These are phyloP conservation scores for Nowakowskiella sp. DNA, from an alignment of 192 early-diverging fungal genomes.

Conservation along the genomic window DNA sequence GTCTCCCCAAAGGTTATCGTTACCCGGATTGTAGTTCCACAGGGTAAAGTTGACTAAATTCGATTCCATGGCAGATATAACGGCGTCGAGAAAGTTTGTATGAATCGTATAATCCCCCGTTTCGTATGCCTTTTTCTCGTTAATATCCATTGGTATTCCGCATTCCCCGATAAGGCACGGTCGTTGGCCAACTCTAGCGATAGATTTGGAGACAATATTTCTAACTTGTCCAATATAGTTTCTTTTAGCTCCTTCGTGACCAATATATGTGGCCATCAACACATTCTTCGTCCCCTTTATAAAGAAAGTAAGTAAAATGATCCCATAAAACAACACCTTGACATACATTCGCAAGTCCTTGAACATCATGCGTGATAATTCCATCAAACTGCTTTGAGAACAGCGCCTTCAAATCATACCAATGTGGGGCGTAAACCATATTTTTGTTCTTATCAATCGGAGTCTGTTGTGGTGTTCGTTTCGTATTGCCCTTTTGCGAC, in stretches of 20 bases:
- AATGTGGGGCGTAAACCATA: conserved; percentile 74
- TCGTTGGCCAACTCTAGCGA: conserved; percentile 50
- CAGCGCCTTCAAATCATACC: conserved; percentile 76
- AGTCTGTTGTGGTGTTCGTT: conserved; percentile 30
- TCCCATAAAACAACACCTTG: neutral
- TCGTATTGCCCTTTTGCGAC: conserved; percentile 19
- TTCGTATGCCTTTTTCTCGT: conserved; percentile 59
- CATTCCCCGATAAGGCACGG: conserved; percentile 72
- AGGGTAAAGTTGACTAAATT: conserved; percentile 74
- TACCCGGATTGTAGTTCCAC: conserved; percentile 80
- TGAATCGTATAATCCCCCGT: conserved; percentile 67
- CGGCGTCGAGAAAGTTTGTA: conserved; percentile 67
- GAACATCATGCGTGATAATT: conserved; percentile 73
- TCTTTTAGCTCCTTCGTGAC: conserved; percentile 58
- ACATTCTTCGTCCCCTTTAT: conserved; percentile 63
- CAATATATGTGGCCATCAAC: conserved; percentile 69
- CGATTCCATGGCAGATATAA: conserved; percentile 62
- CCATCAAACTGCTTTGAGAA: conserved; percentile 62
- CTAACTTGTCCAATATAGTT: conserved; percentile 69
- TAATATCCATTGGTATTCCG: conserved; percentile 84
- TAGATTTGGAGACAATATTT: conserved; percentile 53
- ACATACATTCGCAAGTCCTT: conserved; percentile 56
- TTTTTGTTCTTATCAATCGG: too few species aligned
- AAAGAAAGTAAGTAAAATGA: conserved; percentile 2
- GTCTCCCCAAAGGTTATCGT: conserved; percentile 71